Base-by-base conservation (phyloP, 78 protist genomes). In the Speleostelium caveatum region DNA sequence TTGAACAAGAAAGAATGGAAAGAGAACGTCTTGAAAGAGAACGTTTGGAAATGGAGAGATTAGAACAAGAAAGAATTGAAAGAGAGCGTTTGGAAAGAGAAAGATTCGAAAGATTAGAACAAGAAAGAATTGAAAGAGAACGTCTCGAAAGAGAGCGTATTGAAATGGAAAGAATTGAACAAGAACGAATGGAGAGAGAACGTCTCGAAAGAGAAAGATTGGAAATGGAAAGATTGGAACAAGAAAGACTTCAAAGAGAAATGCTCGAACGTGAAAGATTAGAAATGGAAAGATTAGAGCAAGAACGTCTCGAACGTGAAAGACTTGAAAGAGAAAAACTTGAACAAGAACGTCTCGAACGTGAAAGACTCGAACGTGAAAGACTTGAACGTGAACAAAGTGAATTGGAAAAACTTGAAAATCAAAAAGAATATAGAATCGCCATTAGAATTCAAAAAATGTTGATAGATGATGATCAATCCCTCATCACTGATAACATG, bases 361-460 rank as follows among this genome's bases (percentile, higher is more conserved):
- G 66, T 36, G 76, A 67, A 45, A 33, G 89, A 32, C 12, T 68
- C 0, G 75, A 67, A 55, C 67, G 45, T 24, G 89, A 80, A 26
- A 33, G 67, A 1, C 0, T 14, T 8, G 91, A 83, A 19, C 39
- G 51, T 12, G 91, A 83, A 39, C 33, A n/a, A 38, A 10, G 17
- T 12, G 75, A 68, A 68, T 10, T 26, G 5, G 91, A 83, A 21
- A 55, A 72, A 33, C 30, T 58, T 0, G 91, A 83, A 36, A 59
- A 69, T 26, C 42, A 28, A 0, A 83, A 83, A 71, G 91, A 83
- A 21, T 83, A 71, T 24, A 36, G 45, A 26, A 83, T 83, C 32
- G 67, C 63, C 2, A 83, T 24, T 56, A 55, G 91, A 56, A 83
- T 83, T 22, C 91, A 83, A 60, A 83, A 83, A 30, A 53, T 49